A percentile compares a stretch with the other conserved stretches of the same genome.
Evolutionary conservation across 2,329 filamentous ascomycete genomes (phyloP).

Genomic region (Onygena corvina): DNA sequence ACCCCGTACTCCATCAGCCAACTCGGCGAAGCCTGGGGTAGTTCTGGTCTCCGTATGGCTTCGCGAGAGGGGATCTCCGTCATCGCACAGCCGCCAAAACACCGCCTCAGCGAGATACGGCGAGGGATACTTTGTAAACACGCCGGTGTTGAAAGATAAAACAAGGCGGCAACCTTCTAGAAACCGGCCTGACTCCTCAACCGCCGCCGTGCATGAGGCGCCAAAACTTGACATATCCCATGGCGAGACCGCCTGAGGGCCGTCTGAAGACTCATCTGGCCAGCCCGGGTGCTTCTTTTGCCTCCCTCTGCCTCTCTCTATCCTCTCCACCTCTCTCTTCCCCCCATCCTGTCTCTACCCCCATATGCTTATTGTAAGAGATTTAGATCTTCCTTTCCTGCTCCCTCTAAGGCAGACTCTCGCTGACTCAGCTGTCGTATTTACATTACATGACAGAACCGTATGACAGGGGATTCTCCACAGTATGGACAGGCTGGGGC

Average conservation of each 20-base stretch:
- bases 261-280: neutral
- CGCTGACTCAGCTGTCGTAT: neutral
- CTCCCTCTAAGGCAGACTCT: neutral
- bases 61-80: no score
- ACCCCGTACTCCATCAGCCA: neutral
- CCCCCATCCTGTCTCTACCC: neutral
- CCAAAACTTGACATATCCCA: neutral
- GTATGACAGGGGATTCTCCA: slow-evolving; percentile 1
- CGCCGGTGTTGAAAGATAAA: no score
- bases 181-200: slow-evolving; percentile 3
- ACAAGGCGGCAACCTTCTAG: neutral
- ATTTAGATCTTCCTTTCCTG: neutral
- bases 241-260: neutral
- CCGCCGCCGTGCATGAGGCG: slow-evolving; percentile 1
- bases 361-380: neutral
- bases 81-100: slow-evolving; percentile 1
- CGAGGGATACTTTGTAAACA: no score
- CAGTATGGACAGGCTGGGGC: neutral
- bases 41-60: neutral
- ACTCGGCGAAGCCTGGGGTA: neutral
- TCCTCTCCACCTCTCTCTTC: neutral
- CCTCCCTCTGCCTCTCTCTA: neutral
- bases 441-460: neutral
- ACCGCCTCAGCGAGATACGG: neutral
- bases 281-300: neutral